A percentile compares a stretch with the other conserved stretches of the same genome.
phyloP scores from a whole-genome alignment of 1,139 yeast species.

The Candida frijolesensis region DNA sequence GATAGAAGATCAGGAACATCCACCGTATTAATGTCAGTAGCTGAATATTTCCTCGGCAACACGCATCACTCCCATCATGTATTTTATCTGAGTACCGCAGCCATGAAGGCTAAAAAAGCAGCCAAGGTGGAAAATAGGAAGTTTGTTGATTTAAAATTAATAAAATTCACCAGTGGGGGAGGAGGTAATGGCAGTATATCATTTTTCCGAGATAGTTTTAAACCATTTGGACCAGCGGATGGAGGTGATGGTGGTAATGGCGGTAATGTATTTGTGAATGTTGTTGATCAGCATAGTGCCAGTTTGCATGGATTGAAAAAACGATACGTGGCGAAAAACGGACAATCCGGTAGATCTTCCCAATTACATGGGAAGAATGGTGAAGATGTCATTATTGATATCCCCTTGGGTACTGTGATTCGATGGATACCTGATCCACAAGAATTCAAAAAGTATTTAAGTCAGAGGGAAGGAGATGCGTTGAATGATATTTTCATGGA shows the following conservation, averaged over 20 bases:
- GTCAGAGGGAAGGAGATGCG: slow-evolving; percentile 26
- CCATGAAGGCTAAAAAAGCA: slow-evolving; percentile 26
- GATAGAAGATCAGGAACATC: slow-evolving; percentile 1
- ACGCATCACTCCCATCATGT: slow-evolving; percentile 45
- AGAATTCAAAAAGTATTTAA: slow-evolving; percentile 38
- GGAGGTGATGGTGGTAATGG: slow-evolving; percentile 99
- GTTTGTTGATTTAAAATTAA: slow-evolving; percentile 63
- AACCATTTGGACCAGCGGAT: slow-evolving; percentile 90
- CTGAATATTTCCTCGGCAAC: slow-evolving; percentile 47
- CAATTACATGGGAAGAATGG: slow-evolving; percentile 89
- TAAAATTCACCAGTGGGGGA: slow-evolving; percentile 70
- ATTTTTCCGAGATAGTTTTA: slow-evolving; percentile 81
- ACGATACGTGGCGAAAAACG: slow-evolving; percentile 71
- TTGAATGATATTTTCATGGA: slow-evolving; percentile 32
- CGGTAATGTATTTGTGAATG: slow-evolving; percentile 82
- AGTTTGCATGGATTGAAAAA: slow-evolving; percentile 71
- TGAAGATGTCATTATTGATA: slow-evolving; percentile 73
- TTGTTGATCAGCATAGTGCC: slow-evolving; percentile 62
- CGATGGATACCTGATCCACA: slow-evolving; percentile 84
- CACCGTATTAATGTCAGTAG: slow-evolving; percentile 22
- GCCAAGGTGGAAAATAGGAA: slow-evolving; percentile 42
- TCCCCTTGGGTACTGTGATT: slow-evolving; percentile 88
- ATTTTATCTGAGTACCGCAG: slow-evolving; percentile 14
- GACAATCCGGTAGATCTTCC: slow-evolving; percentile 68
- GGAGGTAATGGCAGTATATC: slow-evolving; percentile 93